These are phyloP conservation scores for Mercurialis annua DNA, from an alignment of 345 rosid species.

Conservation along the genomic window DNA sequence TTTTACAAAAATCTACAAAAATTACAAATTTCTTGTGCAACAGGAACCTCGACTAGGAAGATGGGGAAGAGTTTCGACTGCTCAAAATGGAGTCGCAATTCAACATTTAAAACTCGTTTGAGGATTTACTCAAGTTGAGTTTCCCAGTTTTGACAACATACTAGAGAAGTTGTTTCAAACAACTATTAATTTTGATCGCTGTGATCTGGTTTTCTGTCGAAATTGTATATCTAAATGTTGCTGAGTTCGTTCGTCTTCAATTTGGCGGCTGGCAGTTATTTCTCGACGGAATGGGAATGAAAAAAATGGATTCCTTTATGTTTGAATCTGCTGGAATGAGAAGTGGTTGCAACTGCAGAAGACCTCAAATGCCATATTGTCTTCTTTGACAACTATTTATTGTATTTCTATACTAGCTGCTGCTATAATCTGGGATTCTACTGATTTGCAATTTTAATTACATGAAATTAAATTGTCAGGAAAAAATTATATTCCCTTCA, in stretches of 20 bases:
- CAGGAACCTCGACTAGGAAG: slow-evolving; percentile 97
- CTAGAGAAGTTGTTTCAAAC: not conserved
- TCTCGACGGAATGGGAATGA: not conserved
- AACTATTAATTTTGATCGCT: slow-evolving; percentile 8
- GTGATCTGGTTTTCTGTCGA: slow-evolving; percentile 11
- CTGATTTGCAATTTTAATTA: too few relatives aligned
- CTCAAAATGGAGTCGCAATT: slow-evolving; percentile 74
- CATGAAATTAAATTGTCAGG: too few relatives aligned
- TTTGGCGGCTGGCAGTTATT: not conserved
- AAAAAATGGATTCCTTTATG: too few relatives aligned
- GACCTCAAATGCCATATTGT: too few relatives aligned
- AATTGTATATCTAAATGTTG: slow-evolving; percentile 7
- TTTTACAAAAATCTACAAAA: not conserved
- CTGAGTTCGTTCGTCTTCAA: not conserved
- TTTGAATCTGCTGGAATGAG: too few relatives aligned
- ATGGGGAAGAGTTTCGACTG: slow-evolving; percentile 64
- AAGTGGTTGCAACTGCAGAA: too few relatives aligned
- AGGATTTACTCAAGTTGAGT: slow-evolving; percentile 14
- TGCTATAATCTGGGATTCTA: too few relatives aligned
- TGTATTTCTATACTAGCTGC: too few relatives aligned
- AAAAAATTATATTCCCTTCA: too few relatives aligned
- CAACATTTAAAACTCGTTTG: slow-evolving; percentile 57
- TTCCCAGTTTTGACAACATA: slow-evolving; percentile 20
- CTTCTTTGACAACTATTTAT: too few relatives aligned
- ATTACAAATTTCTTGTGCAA: slow-evolving; percentile 11